A percentile compares a stretch with the other conserved stretches of the same genome.
These are phyloP conservation scores for Camillea tinctor DNA, from an alignment of 2,329 filamentous ascomycete species.

Conservation along the genomic window DNA sequence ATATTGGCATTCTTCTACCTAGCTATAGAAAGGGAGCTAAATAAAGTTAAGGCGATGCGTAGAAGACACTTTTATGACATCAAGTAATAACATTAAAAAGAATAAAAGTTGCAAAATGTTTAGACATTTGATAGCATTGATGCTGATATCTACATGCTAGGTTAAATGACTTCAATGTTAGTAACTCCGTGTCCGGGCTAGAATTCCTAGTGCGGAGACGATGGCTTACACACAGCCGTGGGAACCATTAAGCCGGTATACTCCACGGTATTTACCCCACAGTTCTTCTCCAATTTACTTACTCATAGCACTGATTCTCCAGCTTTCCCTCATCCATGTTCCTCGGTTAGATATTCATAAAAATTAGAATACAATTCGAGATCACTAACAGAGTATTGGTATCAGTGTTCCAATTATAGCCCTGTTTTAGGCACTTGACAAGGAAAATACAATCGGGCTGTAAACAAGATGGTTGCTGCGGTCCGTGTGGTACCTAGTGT, in stretches of 20 bases:
- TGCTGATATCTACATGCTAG: no score
- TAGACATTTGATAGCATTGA: no score
- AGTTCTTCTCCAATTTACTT: not conserved
- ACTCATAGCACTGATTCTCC: not conserved
- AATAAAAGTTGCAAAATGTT: no score
- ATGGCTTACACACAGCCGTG: not conserved
- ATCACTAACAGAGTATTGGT: not conserved
- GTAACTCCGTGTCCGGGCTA: no score
- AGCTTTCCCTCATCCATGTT: not conserved
- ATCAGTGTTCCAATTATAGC: not conserved
- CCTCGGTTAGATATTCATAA: not conserved
- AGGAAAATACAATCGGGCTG: no score
- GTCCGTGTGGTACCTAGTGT: slow-evolving; percentile 37
- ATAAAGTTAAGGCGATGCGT: no score
- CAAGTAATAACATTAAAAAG: no score
- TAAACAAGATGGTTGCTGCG: slow-evolving; percentile 30
- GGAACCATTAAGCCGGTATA: not conserved
- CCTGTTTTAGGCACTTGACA: no score
- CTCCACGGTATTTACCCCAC: not conserved
- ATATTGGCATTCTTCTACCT: no score
- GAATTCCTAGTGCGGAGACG: not conserved
- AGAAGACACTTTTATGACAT: no score
- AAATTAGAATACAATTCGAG: not conserved
- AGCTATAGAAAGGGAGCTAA: no score
- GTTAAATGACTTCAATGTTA: no score